These are phyloP conservation scores for Penicillium atrosanguineum DNA, from an alignment of 495 filamentous ascomycete species.

Conservation along the genomic window DNA sequence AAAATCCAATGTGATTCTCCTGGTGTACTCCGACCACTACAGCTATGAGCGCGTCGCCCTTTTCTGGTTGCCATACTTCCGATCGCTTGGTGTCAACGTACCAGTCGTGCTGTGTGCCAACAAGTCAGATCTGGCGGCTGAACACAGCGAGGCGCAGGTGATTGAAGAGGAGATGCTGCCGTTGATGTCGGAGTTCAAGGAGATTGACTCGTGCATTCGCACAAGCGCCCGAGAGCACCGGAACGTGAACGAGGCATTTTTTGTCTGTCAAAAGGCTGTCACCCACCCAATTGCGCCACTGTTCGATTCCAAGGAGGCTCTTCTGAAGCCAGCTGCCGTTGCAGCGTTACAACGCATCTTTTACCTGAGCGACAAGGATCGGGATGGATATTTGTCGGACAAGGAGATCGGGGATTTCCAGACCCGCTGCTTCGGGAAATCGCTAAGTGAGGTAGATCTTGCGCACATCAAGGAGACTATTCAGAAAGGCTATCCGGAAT, in stretches of 20 bases:
- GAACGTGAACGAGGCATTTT: conserved; percentile 96
- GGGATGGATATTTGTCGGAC: conserved; percentile 91
- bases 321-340: conserved; percentile 82
- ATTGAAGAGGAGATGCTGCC: conserved; percentile 97
- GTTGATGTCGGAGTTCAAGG: conserved; percentile 97
- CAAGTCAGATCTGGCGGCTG: conserved; percentile 79
- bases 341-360: conserved; percentile 86
- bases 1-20: conserved; percentile 93
- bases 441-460: conserved; percentile 72
- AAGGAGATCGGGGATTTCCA: conserved; percentile 90
- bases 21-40: conserved; percentile 97
- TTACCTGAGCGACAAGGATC: conserved; percentile 93
- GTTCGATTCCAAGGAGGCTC: conserved; percentile 90
- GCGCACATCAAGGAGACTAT: conserved; percentile 86
- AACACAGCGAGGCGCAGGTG: conserved; percentile 72
- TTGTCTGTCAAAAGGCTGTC: conserved; percentile 97
- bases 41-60: conserved; percentile 96
- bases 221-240: conserved; percentile 91
- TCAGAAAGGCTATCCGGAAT: conserved; percentile 60
- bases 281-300: conserved; percentile 95
- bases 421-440: conserved; percentile 83
- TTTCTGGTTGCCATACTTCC: conserved; percentile 97
- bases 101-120: conserved; percentile 96
- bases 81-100: conserved; percentile 96
- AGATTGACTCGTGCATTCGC: conserved; percentile 96